A percentile compares a stretch with the other conserved stretches of the same genome.
These are phyloP conservation scores for Penicillium pancosmium DNA, from an alignment of 495 filamentous ascomycete species.

Conservation along the genomic window DNA sequence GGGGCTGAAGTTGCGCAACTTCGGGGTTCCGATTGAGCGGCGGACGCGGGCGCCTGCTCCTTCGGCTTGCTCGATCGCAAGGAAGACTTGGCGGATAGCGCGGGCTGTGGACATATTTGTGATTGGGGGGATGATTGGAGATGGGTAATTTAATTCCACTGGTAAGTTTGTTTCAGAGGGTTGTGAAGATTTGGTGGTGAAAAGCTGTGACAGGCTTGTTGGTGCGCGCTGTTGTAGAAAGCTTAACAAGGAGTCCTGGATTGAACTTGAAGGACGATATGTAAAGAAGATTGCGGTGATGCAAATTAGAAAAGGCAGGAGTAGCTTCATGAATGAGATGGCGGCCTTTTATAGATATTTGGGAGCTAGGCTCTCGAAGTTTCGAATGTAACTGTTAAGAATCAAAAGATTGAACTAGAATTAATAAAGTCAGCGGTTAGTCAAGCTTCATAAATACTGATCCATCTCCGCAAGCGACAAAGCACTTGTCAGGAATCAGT, in stretches of 20 bases:
- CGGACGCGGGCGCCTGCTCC: constrained; percentile 88
- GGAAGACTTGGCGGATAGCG: constrained; percentile 77
- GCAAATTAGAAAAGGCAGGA: constrained; percentile 47
- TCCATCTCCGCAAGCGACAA: background rate
- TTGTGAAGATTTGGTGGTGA: background rate
- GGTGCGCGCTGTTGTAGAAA: constrained; percentile 24
- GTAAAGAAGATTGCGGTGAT: constrained; percentile 43
- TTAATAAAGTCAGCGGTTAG: constrained; percentile 25
- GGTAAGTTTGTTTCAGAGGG: background rate
- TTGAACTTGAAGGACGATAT: constrained; percentile 26
- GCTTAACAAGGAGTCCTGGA: constrained; percentile 20
- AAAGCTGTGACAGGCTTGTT: constrained; percentile 19
- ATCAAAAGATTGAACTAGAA: constrained; percentile 4
- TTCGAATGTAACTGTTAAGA: background rate
- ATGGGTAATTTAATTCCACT: too few relatives aligned
- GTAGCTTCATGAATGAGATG: constrained; percentile 42
- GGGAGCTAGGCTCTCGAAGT: constrained; percentile 18
- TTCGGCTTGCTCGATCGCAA: constrained; percentile 84
- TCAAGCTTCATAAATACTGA: constrained; percentile 22
- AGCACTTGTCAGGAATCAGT: constrained; percentile 33
- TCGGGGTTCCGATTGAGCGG: constrained; percentile 82
- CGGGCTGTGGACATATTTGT: constrained; percentile 70
- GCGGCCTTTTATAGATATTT: constrained; percentile 38
- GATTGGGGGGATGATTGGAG: constrained; percentile 21
- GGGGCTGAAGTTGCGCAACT: constrained; percentile 83